Evolutionary conservation across 2,329 filamentous ascomycete genomes (phyloP).

Genomic region (Colletotrichum acutatum): DNA sequence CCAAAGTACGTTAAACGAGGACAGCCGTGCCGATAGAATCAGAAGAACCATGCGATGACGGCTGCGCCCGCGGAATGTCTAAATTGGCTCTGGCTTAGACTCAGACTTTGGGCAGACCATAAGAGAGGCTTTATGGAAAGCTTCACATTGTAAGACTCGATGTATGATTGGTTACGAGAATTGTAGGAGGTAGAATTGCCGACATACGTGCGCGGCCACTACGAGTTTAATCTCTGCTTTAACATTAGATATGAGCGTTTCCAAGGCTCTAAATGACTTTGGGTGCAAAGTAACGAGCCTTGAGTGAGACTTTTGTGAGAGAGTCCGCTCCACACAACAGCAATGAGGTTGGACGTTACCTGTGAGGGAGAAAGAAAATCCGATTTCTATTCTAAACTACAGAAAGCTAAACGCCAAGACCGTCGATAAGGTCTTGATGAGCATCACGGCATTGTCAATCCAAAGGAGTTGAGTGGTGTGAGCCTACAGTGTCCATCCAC

Average conservation of each 20-base stretch:
- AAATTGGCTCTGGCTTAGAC: neutral
- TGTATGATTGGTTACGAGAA: neutral
- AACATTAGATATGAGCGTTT: neutral
- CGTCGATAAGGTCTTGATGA: neutral
- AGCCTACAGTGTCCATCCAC: neutral
- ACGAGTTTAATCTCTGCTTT: neutral
- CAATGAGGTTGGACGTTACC: neutral
- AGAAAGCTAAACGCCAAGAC: neutral
- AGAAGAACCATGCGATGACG: conserved; percentile 12
- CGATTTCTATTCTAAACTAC: neutral
- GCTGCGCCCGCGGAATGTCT: neutral
- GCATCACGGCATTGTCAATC: neutral
- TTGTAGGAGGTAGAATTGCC: neutral
- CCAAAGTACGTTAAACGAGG: conserved; percentile 39
- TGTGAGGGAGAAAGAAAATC: neutral
- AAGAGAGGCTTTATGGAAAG: too few relatives aligned
- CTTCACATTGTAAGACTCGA: neutral
- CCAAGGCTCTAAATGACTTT: neutral
- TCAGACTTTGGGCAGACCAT: neutral
- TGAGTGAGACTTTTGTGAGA: neutral
- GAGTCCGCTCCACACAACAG: neutral
- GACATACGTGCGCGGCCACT: neutral
- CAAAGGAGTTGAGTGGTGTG: neutral
- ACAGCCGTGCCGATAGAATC: neutral
- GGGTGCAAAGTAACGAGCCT: neutral